Conservation (phyloP, 208 protist genomes). For the Leishmania tarentolae region DNA sequence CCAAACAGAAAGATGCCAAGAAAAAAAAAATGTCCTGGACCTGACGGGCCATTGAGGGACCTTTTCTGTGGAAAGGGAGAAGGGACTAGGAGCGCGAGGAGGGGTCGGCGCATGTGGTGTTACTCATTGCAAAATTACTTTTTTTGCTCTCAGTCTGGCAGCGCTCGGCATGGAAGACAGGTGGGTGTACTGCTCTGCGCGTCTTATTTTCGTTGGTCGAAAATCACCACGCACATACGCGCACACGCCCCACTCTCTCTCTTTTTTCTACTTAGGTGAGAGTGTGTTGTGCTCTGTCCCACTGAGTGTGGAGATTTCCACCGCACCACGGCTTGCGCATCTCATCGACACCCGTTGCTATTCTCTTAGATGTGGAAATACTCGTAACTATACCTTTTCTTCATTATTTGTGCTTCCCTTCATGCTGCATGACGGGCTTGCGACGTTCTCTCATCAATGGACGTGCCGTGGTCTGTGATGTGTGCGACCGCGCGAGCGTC, state of each 20-base stretch:
- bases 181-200: neutral
- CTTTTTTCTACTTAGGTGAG: slow-evolving; percentile 1
- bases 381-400: neutral
- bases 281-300: neutral
- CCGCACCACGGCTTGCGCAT: too few species aligned
- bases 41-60: neutral
- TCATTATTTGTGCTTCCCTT: neutral
- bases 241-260: too few species aligned
- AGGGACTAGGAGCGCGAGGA: neutral
- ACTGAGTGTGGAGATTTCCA: neutral
- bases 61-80: neutral
- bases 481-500: neutral
- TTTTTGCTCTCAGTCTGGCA: neutral
- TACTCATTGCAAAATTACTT: neutral
- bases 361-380: neutral
- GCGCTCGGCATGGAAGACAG: neutral
- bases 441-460: neutral
- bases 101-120: neutral
- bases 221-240: neutral
- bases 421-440: neutral
- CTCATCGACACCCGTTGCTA: neutral
- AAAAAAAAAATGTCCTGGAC: neutral
- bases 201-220: neutral
- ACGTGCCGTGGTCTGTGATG: neutral
- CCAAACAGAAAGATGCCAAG: neutral